phyloP scores from a whole-genome alignment of 2,329 filamentous ascomycete species.

The Cercospora sp. region DNA sequence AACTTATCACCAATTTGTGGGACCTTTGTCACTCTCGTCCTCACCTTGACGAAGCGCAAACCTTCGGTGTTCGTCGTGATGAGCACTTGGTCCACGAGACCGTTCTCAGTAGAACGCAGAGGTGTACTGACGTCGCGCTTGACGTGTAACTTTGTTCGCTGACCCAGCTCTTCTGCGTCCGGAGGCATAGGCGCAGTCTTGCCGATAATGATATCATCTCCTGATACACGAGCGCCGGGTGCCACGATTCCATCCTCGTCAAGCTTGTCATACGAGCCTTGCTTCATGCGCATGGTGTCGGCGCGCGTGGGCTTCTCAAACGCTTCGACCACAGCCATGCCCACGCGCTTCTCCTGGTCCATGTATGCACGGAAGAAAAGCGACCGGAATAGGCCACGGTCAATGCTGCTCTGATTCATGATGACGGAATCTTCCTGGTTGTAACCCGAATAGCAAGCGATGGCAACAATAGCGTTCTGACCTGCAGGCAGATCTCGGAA shows the following conservation, averaged over 20 bases:
- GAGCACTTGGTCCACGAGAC: constrained; percentile 91
- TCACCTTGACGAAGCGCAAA: constrained; percentile 93
- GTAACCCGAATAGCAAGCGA: constrained; percentile 96
- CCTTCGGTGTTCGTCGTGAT: constrained; percentile 94
- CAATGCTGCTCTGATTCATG: constrained; percentile 99
- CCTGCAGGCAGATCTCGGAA: constrained; percentile 96
- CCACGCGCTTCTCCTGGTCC: constrained; percentile 93
- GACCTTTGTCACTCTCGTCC: constrained; percentile 94
- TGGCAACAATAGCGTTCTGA: constrained; percentile 97
- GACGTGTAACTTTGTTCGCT: constrained; percentile 83
- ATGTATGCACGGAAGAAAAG: constrained; percentile 97
- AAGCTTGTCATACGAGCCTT: constrained; percentile 70
- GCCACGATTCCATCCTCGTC: constrained; percentile 95
- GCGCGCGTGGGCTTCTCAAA: constrained; percentile 93
- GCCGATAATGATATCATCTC: constrained; percentile 98
- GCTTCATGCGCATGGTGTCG: constrained; percentile 89
- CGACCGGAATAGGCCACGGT: constrained; percentile 94
- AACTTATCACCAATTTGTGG: constrained; percentile 99
- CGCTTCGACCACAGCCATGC: constrained; percentile 85
- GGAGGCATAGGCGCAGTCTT: constrained; percentile 95
- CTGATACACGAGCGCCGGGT: constrained; percentile 89
- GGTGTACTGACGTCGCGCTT: constrained; percentile 96
- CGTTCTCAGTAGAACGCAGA: constrained; percentile 90
- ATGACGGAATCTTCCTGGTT: constrained; percentile 99
- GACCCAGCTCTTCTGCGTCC: constrained; percentile 89